Conservation (phyloP, 441 rosid species). For the Corymbia citriodora region DNA sequence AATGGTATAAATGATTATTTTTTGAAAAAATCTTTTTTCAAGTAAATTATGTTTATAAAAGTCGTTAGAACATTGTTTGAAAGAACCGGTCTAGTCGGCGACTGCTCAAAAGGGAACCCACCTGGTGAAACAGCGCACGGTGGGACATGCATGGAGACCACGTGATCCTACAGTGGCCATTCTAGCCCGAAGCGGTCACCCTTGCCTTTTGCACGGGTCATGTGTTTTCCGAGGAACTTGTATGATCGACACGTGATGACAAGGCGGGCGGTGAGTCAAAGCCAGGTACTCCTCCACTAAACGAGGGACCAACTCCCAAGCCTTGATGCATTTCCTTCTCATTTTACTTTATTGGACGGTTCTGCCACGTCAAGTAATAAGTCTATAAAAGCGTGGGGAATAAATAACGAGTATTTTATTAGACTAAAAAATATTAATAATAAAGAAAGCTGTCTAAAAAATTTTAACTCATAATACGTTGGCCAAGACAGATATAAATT, state of each 20-base stretch:
- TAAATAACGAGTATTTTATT: too few species aligned
- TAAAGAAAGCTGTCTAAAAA: too few species aligned
- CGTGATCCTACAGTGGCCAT: background rate
- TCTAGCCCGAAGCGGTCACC: background rate
- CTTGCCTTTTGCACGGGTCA: background rate
- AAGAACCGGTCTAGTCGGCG: background rate
- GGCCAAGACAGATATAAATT: too few species aligned
- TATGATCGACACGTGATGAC: background rate
- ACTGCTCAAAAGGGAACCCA: background rate
- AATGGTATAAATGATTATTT: accelerated
- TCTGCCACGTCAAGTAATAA: background rate
- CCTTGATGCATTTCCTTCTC: background rate
- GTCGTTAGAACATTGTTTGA: accelerated
- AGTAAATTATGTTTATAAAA: background rate
- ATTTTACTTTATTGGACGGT: background rate
- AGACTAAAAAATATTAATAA: too few species aligned
- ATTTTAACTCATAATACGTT: accelerated
- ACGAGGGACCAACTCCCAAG: background rate
- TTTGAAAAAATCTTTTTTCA: background rate
- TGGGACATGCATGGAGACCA: background rate
- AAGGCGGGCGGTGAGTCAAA: background rate
- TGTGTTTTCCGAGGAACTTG: background rate
- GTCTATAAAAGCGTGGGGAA: background rate
- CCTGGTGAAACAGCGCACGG: background rate
- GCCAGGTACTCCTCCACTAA: background rate